Base-by-base conservation (phyloP, 441 rosid species). In the Aleurites moluccanus region DNA sequence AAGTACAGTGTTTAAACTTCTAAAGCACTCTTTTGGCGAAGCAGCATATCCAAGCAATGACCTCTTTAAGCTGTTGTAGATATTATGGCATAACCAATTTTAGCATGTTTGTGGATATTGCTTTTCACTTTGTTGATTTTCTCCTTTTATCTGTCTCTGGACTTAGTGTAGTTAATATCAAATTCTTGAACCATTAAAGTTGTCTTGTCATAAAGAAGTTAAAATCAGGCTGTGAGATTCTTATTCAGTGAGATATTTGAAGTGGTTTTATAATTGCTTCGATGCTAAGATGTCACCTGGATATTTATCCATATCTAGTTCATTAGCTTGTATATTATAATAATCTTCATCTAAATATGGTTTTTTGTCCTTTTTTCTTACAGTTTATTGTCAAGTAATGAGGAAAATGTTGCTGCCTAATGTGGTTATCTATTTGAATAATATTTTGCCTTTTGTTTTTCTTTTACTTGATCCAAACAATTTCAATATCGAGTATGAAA, bases 331-430 rank as follows among this genome's bases (percentile, higher is more conserved):
- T 30, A 3, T 27, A 60, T 9, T 28, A 56, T 28, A 14, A 61
- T 59, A 25, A 28, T 59, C 55, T 10, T 4, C 30, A 38, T 35
- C 25, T 42, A 28, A 28, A 21, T 40, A 65, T 42, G 28, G 44
- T 53, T 69, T 53, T 21, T 53, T 33, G 49, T 57, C 47, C 13
- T n/a, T 70, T 53, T 18, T 2, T 70, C 21, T 35, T 56, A 40
- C 30, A 21, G 2, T 50, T 69, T 53, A 57, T 40, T 35, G 35
- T 21, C 9, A 55, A 69, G 44, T 23, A 3, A 52, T 13, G 8
- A 28, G 72, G 42, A 69, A 69, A 52, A 3, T 69, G 61, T n/a
- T 69, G 60, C 63, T 68, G 56, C 40, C 33, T 66, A 1, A 3
- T 13, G 10, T 44, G 53, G 45, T 27, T 35, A 60, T 44, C 25